Evolutionary conservation across 768 basidiomycete species (phyloP).

Genomic region (Cystofilobasidium capitatum): DNA sequence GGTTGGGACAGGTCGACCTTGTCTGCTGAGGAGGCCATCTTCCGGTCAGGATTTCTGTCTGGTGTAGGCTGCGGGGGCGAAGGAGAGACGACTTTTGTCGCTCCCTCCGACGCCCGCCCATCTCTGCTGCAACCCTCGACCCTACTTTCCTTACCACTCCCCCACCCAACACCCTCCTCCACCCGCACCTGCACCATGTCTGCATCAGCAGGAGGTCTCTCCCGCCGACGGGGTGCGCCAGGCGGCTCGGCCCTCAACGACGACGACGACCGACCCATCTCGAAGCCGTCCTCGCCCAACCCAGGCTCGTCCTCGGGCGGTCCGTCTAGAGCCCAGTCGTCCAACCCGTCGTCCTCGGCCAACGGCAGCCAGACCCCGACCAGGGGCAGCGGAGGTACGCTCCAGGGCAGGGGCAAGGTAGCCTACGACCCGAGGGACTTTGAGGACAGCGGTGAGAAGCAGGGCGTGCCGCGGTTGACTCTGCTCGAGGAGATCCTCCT

Average conservation of each 20-base stretch:
- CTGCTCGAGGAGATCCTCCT: conserved; percentile 95
- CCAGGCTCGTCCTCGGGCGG: background rate
- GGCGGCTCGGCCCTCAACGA: background rate
- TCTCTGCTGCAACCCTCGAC: no score
- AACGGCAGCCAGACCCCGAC: background rate
- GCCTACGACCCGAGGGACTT: conserved; percentile 91
- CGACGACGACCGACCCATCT: conserved; percentile 12
- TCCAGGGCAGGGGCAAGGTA: conserved; percentile 76
- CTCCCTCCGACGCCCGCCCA: no score
- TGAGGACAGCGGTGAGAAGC: conserved; percentile 43
- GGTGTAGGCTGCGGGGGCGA: no score
- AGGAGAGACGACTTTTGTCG: no score
- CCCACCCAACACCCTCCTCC: background rate
- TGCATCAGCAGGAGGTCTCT: conserved; percentile 7
- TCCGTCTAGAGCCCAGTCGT: background rate
- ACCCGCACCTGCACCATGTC: conserved; percentile 3
- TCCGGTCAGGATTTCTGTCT: no score
- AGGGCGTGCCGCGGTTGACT: conserved; percentile 72
- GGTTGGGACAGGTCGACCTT: conserved; percentile 14
- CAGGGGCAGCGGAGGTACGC: conserved; percentile 44
- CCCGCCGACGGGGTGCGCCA: conserved; percentile 11
- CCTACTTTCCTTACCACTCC: background rate
- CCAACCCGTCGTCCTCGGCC: background rate
- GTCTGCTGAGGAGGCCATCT: background rate
- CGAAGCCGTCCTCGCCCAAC: background rate